Percentiles rank a stretch among this genome's conserved stretches.
Evolutionary conservation across 495 filamentous ascomycete genomes (phyloP).

Genomic region (Trichoderma reesei): DNA sequence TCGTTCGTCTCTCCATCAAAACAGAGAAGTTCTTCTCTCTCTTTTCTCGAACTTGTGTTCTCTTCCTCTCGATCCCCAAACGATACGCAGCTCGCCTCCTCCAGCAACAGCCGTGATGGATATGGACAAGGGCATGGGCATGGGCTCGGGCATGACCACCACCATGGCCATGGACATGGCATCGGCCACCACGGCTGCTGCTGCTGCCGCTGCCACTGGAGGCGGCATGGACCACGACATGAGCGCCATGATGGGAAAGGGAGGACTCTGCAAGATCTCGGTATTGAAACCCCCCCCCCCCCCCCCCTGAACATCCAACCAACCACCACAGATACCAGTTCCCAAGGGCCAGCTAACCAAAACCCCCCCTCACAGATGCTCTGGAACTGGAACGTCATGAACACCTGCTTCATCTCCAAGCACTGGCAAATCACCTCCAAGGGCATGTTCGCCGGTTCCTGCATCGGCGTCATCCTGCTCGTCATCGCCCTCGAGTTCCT

Average conservation of each 20-base stretch:
- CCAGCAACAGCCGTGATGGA: no score
- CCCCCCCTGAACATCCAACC: neutral
- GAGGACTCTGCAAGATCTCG: neutral
- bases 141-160: neutral
- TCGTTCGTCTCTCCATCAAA: no score
- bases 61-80: no score
- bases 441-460: constrained; percentile 46
- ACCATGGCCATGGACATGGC: neutral
- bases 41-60: no score
- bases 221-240: neutral
- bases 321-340: neutral
- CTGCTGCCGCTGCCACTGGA: neutral
- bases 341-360: neutral
- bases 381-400: constrained; percentile 50
- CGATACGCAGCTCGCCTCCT: no score
- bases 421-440: constrained; percentile 37
- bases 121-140: no score
- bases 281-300: neutral
- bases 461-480: constrained; percentile 47
- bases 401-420: constrained; percentile 39
- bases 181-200: neutral
- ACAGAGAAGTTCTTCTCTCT: no score
- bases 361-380: constrained; percentile 35
- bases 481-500: constrained; percentile 43
- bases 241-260: neutral